Conservation (phyloP, 176 grass and related monocot species). For the Phoenix dactylifera region DNA sequence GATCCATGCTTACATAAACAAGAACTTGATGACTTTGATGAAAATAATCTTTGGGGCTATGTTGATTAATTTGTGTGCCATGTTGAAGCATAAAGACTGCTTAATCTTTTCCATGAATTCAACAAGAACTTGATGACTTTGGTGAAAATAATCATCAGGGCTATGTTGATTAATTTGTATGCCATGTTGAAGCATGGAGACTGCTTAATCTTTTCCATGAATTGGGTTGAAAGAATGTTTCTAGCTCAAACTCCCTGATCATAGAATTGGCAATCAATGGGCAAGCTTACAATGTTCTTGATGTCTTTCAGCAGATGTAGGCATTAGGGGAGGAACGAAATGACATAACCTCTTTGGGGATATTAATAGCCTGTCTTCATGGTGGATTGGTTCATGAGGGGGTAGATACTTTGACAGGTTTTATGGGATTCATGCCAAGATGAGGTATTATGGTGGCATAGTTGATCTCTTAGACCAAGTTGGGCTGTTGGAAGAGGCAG, state of each 20-base stretch:
- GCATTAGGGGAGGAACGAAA: constrained; percentile 25
- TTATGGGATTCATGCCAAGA: constrained; percentile 28
- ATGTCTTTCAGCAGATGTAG: constrained; percentile 40
- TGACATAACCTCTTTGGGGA: constrained; percentile 36
- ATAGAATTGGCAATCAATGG: constrained; percentile 41
- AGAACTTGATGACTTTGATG: too few species aligned
- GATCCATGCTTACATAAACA: too few species aligned
- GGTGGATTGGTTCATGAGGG: constrained; percentile 40
- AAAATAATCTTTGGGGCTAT: too few species aligned
- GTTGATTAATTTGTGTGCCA: too few species aligned
- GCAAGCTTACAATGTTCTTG: constrained; percentile 29
- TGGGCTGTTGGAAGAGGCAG: constrained; percentile 61
- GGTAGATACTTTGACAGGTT: constrained; percentile 33
- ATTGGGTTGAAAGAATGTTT: constrained; percentile 32
- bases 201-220: too few species aligned
- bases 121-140: too few species aligned
- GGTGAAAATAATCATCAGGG: too few species aligned
- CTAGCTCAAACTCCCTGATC: constrained; percentile 61
- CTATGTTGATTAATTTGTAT: too few species aligned
- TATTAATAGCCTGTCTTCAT: constrained; percentile 55
- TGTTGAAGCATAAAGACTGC: too few species aligned
- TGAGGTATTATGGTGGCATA: constrained; percentile 66
- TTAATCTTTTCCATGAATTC: too few species aligned
- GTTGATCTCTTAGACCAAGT: constrained; percentile 54
- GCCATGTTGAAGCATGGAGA: too few species aligned